Base-by-base conservation (phyloP, 768 basidiomycete species). In the Macrolepiota dolichaula region DNA sequence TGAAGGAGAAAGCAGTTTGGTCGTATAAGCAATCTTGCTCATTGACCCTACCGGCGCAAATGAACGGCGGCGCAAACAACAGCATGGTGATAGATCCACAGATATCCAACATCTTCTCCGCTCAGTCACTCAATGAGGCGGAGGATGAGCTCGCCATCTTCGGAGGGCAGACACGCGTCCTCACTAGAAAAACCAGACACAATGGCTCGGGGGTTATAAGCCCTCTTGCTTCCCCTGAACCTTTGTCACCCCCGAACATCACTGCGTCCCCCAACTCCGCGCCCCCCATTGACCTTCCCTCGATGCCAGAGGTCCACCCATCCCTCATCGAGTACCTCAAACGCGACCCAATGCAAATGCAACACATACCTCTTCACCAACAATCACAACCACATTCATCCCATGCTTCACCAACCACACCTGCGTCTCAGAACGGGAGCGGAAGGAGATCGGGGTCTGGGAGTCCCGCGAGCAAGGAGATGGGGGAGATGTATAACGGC, bases 61-160 rank as follows among this genome's bases (percentile, higher is more conserved):
- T 17, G 12, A 55, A 40, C 57, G 44, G 50, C 38, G 51, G n/a
- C 24, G 47, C 32, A 49, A 61, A 36, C 38, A 22, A 17, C 52
- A 24, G 25, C 19, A 53, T 47, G 29, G 46, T 17, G 29, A 38
- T 54, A 54, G 53, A 61, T 54, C 46, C 52, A 32, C 59, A 56
- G 29, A 32, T 49, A 49, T 32, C 63, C 19, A 57, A 52, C 55
- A 38, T 64, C 19, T 60, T 59, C 22, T 64, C 63, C 40, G 56
- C 59, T 35, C 69, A 62, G 27, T 42, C 53, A 47, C 70, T 59
- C 25, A 72, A 76, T 51, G 76, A 76, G 40, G 67, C 74, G 22
- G 76, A 79, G 53, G 74, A 81, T 61, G 80, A 82, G 60, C 72
- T 85, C 3, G 81, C 81, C 6, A 81, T 85, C 25, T 85, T 84